Conservation (phyloP, 257 asterid species). For the Lycium barbarum region DNA sequence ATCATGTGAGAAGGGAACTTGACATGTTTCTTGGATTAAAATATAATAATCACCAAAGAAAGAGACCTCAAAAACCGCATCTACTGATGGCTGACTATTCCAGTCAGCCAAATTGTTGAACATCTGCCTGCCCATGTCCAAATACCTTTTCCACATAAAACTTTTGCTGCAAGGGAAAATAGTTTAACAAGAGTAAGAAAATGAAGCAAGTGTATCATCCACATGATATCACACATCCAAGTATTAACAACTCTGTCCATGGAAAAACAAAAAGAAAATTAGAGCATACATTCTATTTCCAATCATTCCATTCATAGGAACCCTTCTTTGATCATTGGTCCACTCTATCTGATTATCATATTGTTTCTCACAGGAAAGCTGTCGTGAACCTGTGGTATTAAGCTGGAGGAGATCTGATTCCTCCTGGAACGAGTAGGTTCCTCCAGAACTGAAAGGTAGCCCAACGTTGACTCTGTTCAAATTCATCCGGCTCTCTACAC, state of each 20-base stretch:
- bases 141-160: background rate
- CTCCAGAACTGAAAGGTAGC: background rate
- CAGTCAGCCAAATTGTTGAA: conserved; percentile 28
- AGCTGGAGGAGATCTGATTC: background rate
- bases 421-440: conserved; percentile 24
- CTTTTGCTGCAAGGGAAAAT: conserved; percentile 20
- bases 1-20: conserved; percentile 12
- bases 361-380: conserved; percentile 19
- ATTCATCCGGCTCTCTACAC: conserved; percentile 31
- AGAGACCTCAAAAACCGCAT: conserved; percentile 45
- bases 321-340: conserved; percentile 17
- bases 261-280: background rate
- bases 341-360: background rate
- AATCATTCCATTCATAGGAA: conserved; percentile 14
- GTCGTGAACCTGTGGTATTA: background rate
- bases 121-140: conserved; percentile 36
- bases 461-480: conserved; percentile 11
- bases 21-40: background rate
- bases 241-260: background rate
- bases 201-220: background rate
- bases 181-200: conserved; percentile 11
- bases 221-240: background rate
- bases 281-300: conserved; percentile 19
- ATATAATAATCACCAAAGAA: conserved; percentile 27
- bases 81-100: conserved; percentile 28